Base-by-base conservation (phyloP, 805 yeast species). In the Dipodascopsis uninucleata region DNA sequence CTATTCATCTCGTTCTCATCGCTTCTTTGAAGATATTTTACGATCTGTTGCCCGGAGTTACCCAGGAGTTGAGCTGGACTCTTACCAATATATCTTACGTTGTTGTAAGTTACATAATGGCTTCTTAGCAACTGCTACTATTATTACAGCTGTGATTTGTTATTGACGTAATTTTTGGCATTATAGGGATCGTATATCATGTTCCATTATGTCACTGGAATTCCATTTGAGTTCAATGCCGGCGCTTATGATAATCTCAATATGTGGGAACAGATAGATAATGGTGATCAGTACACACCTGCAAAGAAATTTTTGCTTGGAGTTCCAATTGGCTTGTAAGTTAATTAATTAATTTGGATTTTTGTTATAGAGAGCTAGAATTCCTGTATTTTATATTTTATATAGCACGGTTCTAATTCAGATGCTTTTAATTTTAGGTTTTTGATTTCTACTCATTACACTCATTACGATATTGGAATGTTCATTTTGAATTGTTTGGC, bases 191-290 rank as follows among this genome's bases (percentile, higher is more conserved):
- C 94, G 0, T 93, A 88, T 64, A 78, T 90, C 51, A 93, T 90
- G 97, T 93, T 90, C 64, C 98, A 90, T 65, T 82, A 85, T 63
- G 86, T 93, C 35, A 93, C 90, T 60, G 98, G 98, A 29, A 88
- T 95, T 1, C 98, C 98, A 0, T 93, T 90, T 62, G 98, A 93
- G 58, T 89, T 90, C 70, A 93, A 89, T 62, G 82, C 85, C 31
- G 98, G 98, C 33, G 97, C 97, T 0, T 93, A 84, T 66, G 98
- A 90, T 63, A 82, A 86, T 60, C 73, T 90, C 56, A 93, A 96
- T 18, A 87, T 90, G 97, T 90, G 98, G 98, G 98, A 90, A 67
- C 98, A 90, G 67, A 82, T 83, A 47, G 94, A 85, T 64, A 81
- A 89, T 59, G 98, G 97, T 47, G 97, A 88, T 61, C 95, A 88